Percentiles rank a stretch among this genome's conserved stretches.
phyloP scores from a whole-genome alignment of 75 land plant species.

The Cunninghamia lanceolata region DNA sequence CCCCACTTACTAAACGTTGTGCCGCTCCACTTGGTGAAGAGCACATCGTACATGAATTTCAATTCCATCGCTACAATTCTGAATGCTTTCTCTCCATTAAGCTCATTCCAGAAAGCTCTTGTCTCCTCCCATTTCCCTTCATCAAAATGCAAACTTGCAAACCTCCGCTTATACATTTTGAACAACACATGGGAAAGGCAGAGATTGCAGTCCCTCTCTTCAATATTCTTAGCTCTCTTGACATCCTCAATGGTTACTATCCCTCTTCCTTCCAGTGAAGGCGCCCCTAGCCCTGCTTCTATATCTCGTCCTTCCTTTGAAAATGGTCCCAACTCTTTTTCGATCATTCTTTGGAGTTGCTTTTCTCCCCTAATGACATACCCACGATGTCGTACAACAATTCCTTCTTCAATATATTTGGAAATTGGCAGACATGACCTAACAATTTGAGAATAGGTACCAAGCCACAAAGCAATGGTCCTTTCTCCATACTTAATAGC shows the following conservation, averaged over 20 bases:
- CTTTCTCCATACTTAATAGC: slow-evolving; percentile 5
- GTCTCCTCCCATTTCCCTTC: not conserved
- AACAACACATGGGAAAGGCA: not conserved
- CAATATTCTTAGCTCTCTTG: not conserved
- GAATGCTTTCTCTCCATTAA: not conserved
- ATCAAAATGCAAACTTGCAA: not conserved
- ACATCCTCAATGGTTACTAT: not conserved
- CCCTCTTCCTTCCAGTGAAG: too few species aligned
- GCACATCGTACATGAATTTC: not conserved
- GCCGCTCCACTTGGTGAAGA: not conserved
- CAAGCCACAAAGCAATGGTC: not conserved
- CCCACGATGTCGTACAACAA: not conserved
- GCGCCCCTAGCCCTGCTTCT: too few species aligned
- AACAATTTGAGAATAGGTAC: not conserved
- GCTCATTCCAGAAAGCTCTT: not conserved
- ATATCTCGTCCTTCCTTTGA: too few species aligned
- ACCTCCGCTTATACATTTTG: not conserved
- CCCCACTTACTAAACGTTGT: not conserved
- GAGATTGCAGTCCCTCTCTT: not conserved
- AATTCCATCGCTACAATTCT: not conserved
- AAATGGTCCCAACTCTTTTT: too few species aligned
- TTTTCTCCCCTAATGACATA: not conserved
- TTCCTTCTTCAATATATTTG: not conserved
- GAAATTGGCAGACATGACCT: not conserved
- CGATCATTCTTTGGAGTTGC: not conserved